Evolutionary conservation across 441 rosid species (phyloP).

Genomic region (Biscutella laevigata): DNA sequence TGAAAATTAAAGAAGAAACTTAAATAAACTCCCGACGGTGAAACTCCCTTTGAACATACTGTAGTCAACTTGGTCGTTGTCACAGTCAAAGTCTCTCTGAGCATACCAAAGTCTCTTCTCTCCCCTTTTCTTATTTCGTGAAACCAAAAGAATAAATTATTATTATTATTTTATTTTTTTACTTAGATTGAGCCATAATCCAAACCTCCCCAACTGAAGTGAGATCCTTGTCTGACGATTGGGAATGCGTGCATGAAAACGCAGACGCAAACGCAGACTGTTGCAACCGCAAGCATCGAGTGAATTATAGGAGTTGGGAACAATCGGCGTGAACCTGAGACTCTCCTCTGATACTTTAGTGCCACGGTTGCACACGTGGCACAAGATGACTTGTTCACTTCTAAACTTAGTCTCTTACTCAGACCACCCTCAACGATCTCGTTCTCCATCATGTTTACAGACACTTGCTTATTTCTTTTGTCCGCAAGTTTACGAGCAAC

Average conservation of each 20-base stretch:
- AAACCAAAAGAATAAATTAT: constrained; percentile 22
- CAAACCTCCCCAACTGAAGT: constrained; percentile 70
- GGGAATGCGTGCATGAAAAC: constrained; percentile 69
- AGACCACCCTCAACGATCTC: constrained; percentile 31
- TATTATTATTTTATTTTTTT: background rate
- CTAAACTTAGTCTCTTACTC: constrained; percentile 19
- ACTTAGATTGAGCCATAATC: constrained; percentile 54
- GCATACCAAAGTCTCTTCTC: constrained; percentile 12
- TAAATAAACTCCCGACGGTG: constrained; percentile 3
- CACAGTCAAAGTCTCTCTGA: constrained; percentile 19
- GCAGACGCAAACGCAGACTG: constrained; percentile 91
- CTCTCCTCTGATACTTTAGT: constrained; percentile 39
- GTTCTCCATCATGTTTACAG: constrained; percentile 38
- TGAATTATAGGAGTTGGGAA: constrained; percentile 75
- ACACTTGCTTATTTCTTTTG: constrained; percentile 57
- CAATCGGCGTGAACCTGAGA: constrained; percentile 48
- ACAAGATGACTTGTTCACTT: constrained; percentile 34
- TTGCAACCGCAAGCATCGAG: constrained; percentile 84
- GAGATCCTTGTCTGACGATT: constrained; percentile 43
- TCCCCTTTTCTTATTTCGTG: background rate
- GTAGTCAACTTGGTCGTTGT: constrained; percentile 15
- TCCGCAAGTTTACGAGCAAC: constrained; percentile 61
- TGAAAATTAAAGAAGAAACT: background rate
- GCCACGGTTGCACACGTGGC: constrained; percentile 48
- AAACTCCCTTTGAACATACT: background rate